phyloP scores from a whole-genome alignment of 768 basidiomycete species.

The Collybiopsis confluens region DNA sequence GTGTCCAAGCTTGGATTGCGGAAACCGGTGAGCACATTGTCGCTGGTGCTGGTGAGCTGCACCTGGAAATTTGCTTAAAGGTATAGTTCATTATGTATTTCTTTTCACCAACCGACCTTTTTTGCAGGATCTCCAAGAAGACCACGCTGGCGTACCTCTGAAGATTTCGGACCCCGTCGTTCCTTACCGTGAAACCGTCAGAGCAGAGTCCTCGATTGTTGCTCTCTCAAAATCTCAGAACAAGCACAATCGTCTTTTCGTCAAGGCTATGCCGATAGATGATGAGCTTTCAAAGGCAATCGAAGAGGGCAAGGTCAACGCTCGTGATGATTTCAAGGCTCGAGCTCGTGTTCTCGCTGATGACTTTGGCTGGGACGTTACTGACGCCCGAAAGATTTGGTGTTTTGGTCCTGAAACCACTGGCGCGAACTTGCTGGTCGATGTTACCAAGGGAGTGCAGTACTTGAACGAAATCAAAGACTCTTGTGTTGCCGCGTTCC shows the following conservation, averaged over 20 bases:
- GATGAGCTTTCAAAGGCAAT: slow-evolving; percentile 95
- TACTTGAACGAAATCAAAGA: slow-evolving; percentile 99
- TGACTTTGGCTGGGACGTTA: slow-evolving; percentile 97
- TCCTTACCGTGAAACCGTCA: slow-evolving; percentile 96
- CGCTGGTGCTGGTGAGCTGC: slow-evolving; percentile 98
- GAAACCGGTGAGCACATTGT: slow-evolving; percentile 98
- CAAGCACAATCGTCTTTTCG: slow-evolving; percentile 99
- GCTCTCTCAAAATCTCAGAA: slow-evolving; percentile 99
- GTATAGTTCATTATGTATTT: slow-evolving; percentile 41
- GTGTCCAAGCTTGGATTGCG: slow-evolving; percentile 91
- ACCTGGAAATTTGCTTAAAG: slow-evolving; percentile 99
- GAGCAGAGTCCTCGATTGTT: slow-evolving; percentile 90
- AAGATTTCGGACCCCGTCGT: slow-evolving; percentile 98
- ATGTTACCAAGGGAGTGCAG: slow-evolving; percentile 98
- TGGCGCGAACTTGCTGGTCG: slow-evolving; percentile 94
- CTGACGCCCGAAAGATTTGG: slow-evolving; percentile 99
- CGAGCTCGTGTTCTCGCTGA: slow-evolving; percentile 96
- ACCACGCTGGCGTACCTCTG: slow-evolving; percentile 98
- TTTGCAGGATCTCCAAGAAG: slow-evolving; percentile 91
- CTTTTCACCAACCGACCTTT: neutral
- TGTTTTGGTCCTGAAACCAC: slow-evolving; percentile 99
- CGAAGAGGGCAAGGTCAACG: slow-evolving; percentile 75
- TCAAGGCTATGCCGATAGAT: slow-evolving; percentile 88
- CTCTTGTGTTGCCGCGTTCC: slow-evolving; percentile 97
- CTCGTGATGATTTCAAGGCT: slow-evolving; percentile 97